A percentile compares a stretch with the other conserved stretches of the same genome.
phyloP scores from a whole-genome alignment of 495 filamentous ascomycete genomes.

The Xylaria longipes region DNA sequence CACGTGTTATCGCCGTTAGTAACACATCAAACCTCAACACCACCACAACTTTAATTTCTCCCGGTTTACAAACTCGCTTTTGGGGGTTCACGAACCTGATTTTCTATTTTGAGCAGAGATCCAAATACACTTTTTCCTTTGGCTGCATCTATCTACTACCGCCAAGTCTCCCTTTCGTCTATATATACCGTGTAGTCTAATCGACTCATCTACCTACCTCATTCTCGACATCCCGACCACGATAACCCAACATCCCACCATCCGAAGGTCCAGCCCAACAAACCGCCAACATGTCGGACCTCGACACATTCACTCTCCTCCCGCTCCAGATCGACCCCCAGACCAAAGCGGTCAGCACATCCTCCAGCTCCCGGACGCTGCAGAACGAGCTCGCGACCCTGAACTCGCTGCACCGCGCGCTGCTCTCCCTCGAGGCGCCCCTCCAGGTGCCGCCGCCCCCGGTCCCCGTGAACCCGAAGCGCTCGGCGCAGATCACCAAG shows the following conservation, averaged over 20 bases:
- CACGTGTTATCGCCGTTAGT: slow-evolving; percentile 10
- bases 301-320: slow-evolving; percentile 82
- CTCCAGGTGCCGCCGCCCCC: slow-evolving; percentile 73
- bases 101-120: neutral
- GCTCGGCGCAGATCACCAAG: slow-evolving; percentile 82
- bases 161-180: neutral
- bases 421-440: slow-evolving; percentile 64
- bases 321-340: slow-evolving; percentile 80
- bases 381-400: slow-evolving; percentile 70
- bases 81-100: neutral
- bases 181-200: neutral
- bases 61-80: neutral
- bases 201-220: neutral
- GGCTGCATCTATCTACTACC: neutral
- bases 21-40: neutral
- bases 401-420: slow-evolving; percentile 73
- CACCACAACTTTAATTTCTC: slow-evolving; percentile 23
- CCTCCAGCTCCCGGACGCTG: slow-evolving; percentile 54
- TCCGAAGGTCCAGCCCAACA: neutral
- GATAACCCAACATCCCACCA: slow-evolving; percentile 23
- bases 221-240: neutral
- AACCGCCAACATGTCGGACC: slow-evolving; percentile 56
- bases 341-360: slow-evolving; percentile 64
- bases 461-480: slow-evolving; percentile 83
- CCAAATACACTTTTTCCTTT: no score